Percentiles rank a stretch among this genome's conserved stretches.
Evolutionary conservation across 768 basidiomycete genomes (phyloP).

Genomic region (Porphyrellus cyaneotinctus): DNA sequence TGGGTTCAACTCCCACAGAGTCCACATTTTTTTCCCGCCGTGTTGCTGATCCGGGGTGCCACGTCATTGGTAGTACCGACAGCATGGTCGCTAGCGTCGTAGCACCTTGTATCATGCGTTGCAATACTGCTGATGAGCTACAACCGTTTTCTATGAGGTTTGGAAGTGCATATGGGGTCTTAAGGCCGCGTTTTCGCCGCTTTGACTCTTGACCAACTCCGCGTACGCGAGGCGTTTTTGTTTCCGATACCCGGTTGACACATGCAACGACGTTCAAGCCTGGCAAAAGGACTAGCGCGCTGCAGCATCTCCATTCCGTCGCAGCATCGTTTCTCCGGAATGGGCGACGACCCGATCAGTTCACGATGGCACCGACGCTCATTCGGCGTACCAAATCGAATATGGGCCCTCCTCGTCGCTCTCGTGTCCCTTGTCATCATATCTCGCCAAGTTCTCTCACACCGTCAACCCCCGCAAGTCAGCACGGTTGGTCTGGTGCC

Average conservation of each 20-base stretch:
- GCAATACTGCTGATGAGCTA: background rate
- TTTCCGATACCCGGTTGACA: slow-evolving; percentile 24
- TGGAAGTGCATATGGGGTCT: background rate
- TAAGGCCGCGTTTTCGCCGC: slow-evolving; percentile 1
- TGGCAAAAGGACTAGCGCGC: slow-evolving; percentile 48
- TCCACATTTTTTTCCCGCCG: slow-evolving; percentile 21
- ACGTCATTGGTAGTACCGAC: background rate
- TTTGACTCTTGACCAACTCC: background rate
- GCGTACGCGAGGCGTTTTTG: slow-evolving; percentile 1
- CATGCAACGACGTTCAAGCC: slow-evolving; percentile 59
- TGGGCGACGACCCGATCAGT: slow-evolving; percentile 44
- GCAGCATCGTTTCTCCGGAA: slow-evolving; percentile 37
- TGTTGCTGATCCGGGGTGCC: no score
- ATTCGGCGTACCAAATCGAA: slow-evolving; percentile 62
- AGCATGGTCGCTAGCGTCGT: no score
- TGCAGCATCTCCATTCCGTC: slow-evolving; percentile 45
- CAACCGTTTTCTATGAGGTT: background rate
- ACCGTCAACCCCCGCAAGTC: slow-evolving; percentile 20
- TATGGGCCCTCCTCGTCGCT: slow-evolving; percentile 59
- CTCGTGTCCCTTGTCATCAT: slow-evolving; percentile 53
- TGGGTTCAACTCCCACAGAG: slow-evolving; percentile 49
- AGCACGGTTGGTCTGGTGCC: slow-evolving; percentile 51
- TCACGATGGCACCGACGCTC: slow-evolving; percentile 53
- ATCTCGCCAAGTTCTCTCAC: slow-evolving; percentile 52
- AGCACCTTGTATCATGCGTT: no score